Evolutionary conservation across 2,329 filamentous ascomycete species (phyloP), one percentile per base, ranked within the genome.

Genomic region (Zopfia rhizophila): DNA sequence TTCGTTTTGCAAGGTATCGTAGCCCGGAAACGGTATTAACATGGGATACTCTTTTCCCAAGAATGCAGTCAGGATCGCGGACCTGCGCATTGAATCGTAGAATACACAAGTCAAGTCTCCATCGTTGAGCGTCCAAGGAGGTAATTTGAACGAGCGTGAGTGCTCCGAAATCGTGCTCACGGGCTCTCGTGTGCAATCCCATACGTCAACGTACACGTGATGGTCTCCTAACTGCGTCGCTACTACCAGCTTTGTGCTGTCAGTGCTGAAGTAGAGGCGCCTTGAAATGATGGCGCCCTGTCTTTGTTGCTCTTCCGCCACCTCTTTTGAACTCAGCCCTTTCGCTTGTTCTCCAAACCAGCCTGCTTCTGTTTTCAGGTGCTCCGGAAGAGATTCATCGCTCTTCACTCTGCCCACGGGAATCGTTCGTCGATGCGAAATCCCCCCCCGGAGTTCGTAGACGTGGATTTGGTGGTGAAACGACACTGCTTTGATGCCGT

Each of bases 101-200:
- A 70, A 71, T 3, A 70, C 64, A 21, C 56, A 52, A 2, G 68
- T 70, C 3, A 71, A 45, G 35, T 66, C 63, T n/a, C 66, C 67
- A 40, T 71, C 67, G 31, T 69, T 69, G 14, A 63, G 52, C 7
- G 63, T 68, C 59, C 60, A 69, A 43, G 69, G 50, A 3, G 61
- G 61, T 22, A 63, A 38, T 30, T 51, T 58, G 46, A 65, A 65
- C 1, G 59, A 63, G 27, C 61, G 54, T 6, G 56, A 60, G 23
- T 61, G 56, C 42, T 65, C 61, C 2, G 58, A 56, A 33, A 65
- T 56, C 2, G 55, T 61, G 37, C 56, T 49, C 7, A 65, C 53
- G 12, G 61, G 61, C 33, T 63, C 61, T 10, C 53, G 48, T 5
- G 51, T 59, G 32, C 55, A 55, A 33, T 65, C 61, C 54, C 56